Evolutionary conservation across 2,329 filamentous ascomycete species (phyloP).

Genomic region (Aureobasidium leucospermi): DNA sequence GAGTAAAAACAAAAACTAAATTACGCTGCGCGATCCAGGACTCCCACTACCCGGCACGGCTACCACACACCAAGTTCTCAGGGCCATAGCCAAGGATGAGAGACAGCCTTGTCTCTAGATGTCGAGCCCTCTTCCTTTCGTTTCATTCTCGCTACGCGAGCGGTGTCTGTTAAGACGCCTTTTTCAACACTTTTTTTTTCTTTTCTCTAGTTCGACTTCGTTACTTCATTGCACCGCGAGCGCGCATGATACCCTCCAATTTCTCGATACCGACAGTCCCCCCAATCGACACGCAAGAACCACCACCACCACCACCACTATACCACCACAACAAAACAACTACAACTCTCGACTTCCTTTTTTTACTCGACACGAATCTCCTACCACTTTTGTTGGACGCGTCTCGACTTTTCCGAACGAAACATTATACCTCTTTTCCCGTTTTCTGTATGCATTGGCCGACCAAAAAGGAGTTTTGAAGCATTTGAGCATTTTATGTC

Average conservation of each 20-base stretch:
- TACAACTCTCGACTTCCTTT: background rate
- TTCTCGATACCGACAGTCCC: conserved; percentile 7
- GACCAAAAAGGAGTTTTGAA: background rate
- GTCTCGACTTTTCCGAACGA: background rate
- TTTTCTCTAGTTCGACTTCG: background rate
- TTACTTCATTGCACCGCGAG: conserved; percentile 1
- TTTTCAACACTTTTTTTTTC: background rate
- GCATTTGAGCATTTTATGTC: background rate
- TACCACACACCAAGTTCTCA: background rate
- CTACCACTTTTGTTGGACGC: background rate
- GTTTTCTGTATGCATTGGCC: background rate
- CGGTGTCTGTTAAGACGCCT: background rate
- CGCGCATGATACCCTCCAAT: conserved; percentile 3
- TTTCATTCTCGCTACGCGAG: background rate
- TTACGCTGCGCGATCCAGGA: conserved; percentile 14
- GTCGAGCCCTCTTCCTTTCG: background rate
- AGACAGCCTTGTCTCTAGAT: background rate
- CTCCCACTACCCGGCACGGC: background rate
- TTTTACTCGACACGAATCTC: background rate
- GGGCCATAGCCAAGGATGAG: background rate
- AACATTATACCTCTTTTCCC: background rate
- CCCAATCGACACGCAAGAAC: background rate
- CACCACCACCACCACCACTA: background rate
- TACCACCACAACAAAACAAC: background rate
- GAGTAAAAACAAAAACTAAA: conserved; percentile 12